Conservation (phyloP, 495 filamentous ascomycete genomes). For the Talaromyces proteolyticus region DNA sequence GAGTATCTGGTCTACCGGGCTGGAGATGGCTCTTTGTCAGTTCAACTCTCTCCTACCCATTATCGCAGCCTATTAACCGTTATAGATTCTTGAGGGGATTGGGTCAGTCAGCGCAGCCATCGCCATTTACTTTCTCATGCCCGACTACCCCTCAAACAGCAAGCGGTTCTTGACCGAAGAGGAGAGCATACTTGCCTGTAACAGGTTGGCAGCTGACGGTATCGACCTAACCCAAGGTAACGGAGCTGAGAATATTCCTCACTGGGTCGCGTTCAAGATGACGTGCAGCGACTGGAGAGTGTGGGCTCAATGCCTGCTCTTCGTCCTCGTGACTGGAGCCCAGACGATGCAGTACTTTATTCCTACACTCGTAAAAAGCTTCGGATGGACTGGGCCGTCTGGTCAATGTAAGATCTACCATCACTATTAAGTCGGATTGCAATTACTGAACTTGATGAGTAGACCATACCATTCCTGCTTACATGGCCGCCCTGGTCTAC, state of each 20-base stretch:
- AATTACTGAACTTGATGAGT: background rate
- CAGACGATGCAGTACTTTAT: slow-evolving; percentile 10
- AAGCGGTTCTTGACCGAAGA: slow-evolving; percentile 3
- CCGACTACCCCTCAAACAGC: slow-evolving; percentile 7
- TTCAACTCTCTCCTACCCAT: background rate
- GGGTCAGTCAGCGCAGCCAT: slow-evolving; percentile 1
- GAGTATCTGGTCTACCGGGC: background rate
- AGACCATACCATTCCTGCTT: slow-evolving; percentile 6
- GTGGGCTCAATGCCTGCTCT: slow-evolving; percentile 10
- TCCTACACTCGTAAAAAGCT: slow-evolving; percentile 7
- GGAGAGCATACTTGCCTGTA: slow-evolving; percentile 4
- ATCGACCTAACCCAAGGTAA: slow-evolving; percentile 2
- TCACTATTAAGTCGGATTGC: background rate
- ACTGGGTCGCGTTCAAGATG: slow-evolving; percentile 9
- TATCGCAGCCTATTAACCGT: background rate
- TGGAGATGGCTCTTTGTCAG: slow-evolving; percentile 9
- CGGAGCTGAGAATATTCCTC: background rate
- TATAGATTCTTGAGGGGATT: slow-evolving; percentile 6
- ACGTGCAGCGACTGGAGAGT: slow-evolving; percentile 15
- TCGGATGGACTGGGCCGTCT: slow-evolving; percentile 1
- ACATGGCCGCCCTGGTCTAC: slow-evolving; percentile 3
- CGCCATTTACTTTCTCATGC: slow-evolving; percentile 7
- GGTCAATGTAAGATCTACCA: slow-evolving; percentile 1
- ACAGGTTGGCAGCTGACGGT: slow-evolving; percentile 5
- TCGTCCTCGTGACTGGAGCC: slow-evolving; percentile 5